Evolutionary conservation across 2,329 filamentous ascomycete genomes (phyloP).

Genomic region (Sporothrix pallida): DNA sequence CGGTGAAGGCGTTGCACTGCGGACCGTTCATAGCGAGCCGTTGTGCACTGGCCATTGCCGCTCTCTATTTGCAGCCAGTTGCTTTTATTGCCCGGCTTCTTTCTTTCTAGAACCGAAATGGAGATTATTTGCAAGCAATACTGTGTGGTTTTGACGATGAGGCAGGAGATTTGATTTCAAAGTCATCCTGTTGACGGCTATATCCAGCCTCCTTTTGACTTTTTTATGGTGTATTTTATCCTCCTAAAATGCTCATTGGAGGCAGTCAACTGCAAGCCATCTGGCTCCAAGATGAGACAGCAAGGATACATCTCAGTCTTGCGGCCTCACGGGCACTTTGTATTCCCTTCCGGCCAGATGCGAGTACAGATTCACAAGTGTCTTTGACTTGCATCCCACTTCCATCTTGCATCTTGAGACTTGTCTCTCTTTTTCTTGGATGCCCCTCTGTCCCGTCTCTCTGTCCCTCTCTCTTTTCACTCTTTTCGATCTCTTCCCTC

Average conservation of each 20-base stretch:
- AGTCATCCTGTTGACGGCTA: not conserved
- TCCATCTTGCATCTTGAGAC: not conserved
- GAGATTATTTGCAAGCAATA: not conserved
- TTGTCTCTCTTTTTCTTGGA: not conserved
- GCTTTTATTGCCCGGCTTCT: not conserved
- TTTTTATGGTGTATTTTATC: no score
- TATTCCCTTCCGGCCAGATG: slow-evolving; percentile 6
- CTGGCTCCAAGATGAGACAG: not conserved
- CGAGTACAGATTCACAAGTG: not conserved
- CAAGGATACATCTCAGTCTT: not conserved
- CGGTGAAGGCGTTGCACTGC: not conserved
- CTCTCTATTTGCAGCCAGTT: not conserved
- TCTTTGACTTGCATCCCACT: not conserved
- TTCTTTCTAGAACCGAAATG: slow-evolving; percentile 8
- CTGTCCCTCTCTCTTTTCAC: not conserved
- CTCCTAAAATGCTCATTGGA: no score
- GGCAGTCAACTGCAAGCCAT: no score
- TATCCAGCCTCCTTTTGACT: not conserved
- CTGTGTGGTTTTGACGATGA: not conserved
- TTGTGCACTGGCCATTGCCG: not conserved
- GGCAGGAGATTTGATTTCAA: not conserved
- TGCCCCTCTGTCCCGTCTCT: not conserved
- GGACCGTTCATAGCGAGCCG: not conserved
- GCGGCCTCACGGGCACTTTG: not conserved
- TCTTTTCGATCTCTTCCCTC: not conserved